phyloP scores from a whole-genome alignment of 2,329 filamentous ascomycete species.

The Microsporum audouinii region DNA sequence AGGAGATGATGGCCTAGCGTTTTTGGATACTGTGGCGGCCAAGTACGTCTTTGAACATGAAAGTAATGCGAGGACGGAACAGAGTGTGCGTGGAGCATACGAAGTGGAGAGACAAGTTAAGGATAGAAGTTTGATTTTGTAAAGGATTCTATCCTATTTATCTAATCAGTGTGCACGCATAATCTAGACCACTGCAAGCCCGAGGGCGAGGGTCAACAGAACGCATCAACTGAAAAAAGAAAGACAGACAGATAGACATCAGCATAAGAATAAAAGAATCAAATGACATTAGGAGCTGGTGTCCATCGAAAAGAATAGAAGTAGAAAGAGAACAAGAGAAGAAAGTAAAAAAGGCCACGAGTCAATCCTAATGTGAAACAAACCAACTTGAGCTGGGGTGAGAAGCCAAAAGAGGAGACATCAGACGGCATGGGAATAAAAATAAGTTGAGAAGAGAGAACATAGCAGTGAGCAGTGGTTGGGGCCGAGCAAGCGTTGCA shows the following conservation, averaged over 20 bases:
- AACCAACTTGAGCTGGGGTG: not conserved
- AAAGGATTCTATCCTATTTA: not conserved
- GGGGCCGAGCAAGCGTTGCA: not conserved
- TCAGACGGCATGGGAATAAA: slow-evolving; percentile 27
- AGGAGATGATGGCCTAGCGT: too few species aligned
- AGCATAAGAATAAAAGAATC: slow-evolving; percentile 4
- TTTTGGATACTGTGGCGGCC: too few species aligned
- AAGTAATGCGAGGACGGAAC: too few species aligned
- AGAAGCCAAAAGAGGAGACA: slow-evolving; percentile 31
- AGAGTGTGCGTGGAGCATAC: too few species aligned
- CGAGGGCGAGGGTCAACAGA: not conserved
- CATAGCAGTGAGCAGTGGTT: not conserved
- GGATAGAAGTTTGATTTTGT: not conserved
- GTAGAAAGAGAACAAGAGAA: slow-evolving; percentile 9
- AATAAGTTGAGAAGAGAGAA: slow-evolving; percentile 30
- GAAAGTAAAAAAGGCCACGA: slow-evolving; percentile 31
- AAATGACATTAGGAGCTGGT: slow-evolving; percentile 3
- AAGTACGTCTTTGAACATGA: too few species aligned
- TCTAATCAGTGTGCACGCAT: not conserved
- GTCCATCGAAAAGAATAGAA: not conserved
- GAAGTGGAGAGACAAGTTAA: too few species aligned
- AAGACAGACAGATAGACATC: not conserved
- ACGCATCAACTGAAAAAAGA: not conserved
- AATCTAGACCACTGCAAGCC: slow-evolving; percentile 1
- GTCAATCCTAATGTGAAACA: slow-evolving; percentile 32